These are phyloP conservation scores for Maudiozyma serrabonitensis DNA, from an alignment of 805 yeast species.

Conservation along the genomic window DNA sequence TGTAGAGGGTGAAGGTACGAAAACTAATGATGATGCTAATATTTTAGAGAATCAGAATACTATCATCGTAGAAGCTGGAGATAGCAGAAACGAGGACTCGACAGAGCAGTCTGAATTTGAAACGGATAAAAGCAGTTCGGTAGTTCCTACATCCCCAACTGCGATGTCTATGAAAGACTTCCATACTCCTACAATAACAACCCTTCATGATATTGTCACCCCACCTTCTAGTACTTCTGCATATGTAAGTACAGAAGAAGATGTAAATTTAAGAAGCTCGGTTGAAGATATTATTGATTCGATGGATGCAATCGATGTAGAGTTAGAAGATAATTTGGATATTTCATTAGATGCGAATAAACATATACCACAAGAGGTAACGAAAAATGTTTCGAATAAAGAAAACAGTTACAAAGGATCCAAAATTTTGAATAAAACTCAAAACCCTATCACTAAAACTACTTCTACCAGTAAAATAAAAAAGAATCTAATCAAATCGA, in stretches of 20 bases:
- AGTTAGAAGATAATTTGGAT: background rate
- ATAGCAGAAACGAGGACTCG: background rate
- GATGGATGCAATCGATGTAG: background rate
- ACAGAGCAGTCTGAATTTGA: background rate
- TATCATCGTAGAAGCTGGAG: no score
- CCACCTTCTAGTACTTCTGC: slow-evolving; percentile 1
- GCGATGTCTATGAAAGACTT: background rate
- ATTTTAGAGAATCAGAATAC: no score
- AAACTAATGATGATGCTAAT: no score
- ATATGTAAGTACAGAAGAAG: slow-evolving; percentile 3
- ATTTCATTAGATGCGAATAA: background rate
- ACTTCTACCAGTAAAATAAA: no score
- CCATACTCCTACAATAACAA: background rate
- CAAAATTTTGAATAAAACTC: no score
- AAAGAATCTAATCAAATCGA: no score
- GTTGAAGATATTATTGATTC: slow-evolving; percentile 3
- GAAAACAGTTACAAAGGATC: no score
- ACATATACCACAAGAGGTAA: background rate
- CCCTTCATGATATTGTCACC: background rate
- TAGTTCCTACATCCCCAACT: background rate
- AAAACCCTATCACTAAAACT: no score
- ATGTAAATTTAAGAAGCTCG: background rate
- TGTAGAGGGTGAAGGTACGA: no score
- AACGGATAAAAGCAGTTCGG: background rate
- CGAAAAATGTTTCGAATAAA: no score